Percentiles rank a stretch among this genome's conserved stretches.
These are phyloP conservation scores for Candida hungchunana DNA, from an alignment of 805 yeast species.

Conservation along the genomic window DNA sequence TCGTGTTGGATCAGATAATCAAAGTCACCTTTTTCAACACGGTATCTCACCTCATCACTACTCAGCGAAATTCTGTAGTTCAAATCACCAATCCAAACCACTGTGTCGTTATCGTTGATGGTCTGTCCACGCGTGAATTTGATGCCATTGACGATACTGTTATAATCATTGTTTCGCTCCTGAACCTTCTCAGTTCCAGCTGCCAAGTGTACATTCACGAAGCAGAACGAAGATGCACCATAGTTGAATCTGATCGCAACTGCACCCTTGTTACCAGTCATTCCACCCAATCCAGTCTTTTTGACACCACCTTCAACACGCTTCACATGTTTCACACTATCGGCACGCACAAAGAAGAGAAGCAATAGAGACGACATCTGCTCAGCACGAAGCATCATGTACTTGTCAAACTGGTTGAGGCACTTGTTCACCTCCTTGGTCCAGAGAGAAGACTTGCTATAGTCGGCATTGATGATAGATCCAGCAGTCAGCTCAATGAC, in stretches of 20 bases:
- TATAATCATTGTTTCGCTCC: constrained; percentile 84
- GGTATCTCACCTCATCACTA: constrained; percentile 62
- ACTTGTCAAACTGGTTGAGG: constrained; percentile 50
- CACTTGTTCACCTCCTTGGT: constrained; percentile 52
- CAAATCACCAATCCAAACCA: constrained; percentile 92
- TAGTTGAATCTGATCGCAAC: constrained; percentile 86
- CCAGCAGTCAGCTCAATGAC: constrained; percentile 91
- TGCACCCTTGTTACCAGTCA: constrained; percentile 96
- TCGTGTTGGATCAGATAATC: constrained; percentile 60
- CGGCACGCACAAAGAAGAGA: constrained; percentile 59
- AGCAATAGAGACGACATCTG: constrained; percentile 37
- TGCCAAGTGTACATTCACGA: constrained; percentile 88
- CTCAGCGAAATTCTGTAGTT: constrained; percentile 76
- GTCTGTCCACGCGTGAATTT: constrained; percentile 72
- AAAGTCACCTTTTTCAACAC: constrained; percentile 46
- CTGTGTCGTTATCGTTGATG: constrained; percentile 75
- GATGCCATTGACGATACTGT: constrained; percentile 69
- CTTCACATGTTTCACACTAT: constrained; percentile 79
- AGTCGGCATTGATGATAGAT: constrained; percentile 81
- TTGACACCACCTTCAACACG: constrained; percentile 86
- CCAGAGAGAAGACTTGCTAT: constrained; percentile 77
- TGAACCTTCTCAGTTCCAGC: constrained; percentile 82
- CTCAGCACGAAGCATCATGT: constrained; percentile 57
- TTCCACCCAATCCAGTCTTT: constrained; percentile 95
- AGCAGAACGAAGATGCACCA: constrained; percentile 76